Evolutionary conservation across 345 rosid genomes (phyloP), one percentile per base, ranked within the genome.

Genomic region (Lepidium didymum): DNA sequence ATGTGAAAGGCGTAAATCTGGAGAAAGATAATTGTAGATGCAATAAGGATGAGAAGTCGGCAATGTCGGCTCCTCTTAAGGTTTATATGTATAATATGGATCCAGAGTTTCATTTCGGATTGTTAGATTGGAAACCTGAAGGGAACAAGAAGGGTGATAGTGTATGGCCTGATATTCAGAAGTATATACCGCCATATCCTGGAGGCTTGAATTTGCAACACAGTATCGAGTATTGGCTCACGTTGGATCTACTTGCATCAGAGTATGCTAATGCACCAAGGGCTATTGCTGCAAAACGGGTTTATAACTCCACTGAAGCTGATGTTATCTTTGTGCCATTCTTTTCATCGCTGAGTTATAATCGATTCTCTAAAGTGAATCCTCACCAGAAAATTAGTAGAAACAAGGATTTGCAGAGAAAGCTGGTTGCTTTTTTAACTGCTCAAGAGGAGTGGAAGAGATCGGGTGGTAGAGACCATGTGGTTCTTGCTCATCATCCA

Each of bases 151-250:
- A 52, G 7, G 33, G 9, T 53, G 47, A 37, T 11, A 71, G 74
- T 59, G 84, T 89, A 38, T 95, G 99, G 99, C 99, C 99, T 57
- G 90, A 95, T 72, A 49, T 91, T 56, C 82, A 61, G 10, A 76
- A 77, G 33, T 67, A 27, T 46, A 74, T 87, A 68, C 99, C 97
- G 0, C 74, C 53, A 2, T 87, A 95, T 67, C 96, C 99, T 0
- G 99, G 97, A 8, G 96, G 96, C 14, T 85, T 91, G 83, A 95
- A 95, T 57, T 68, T 91, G 88, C 97, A 95, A 11, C 97, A 95
- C 44, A 95, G 99, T 64, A 81, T 95, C 8, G 99, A 91, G 69
- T 95, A 89, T 72, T 95, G 99, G 99, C 85, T 95, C 12, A 91
- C 97, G 1, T 62, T 95, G 76, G 97, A 95, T 80, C 87, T 95